Base-by-base conservation (phyloP, 1,284 basidiomycete genomes). In the Papiliotrema terrestris region DNA sequence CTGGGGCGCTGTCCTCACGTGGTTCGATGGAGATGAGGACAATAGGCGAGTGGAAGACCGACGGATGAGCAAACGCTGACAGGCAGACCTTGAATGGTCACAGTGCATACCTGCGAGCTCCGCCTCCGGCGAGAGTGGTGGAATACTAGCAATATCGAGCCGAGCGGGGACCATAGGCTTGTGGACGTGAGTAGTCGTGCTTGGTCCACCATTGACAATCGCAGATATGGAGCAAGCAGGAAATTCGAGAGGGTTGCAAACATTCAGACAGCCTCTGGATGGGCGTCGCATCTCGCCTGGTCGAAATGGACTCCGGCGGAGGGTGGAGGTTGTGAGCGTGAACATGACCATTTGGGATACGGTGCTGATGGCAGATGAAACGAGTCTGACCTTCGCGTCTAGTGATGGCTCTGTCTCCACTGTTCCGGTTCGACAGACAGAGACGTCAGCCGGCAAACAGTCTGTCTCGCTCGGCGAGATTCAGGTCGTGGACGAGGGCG, bases 131-230 rank as follows among this genome's bases (percentile, higher is more conserved):
- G 25, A 62, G 1, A 65, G 67, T 47, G 67, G 68, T 2, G 69
- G 69, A 51, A 37, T 75, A 26, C 49, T 75, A n/a, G 71, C 70
- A 11, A 44, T 74, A 8, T 60, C 58, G 3, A 65, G 65, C 53
- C 50, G 71, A 32, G 63, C 61, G 2, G 71, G 70, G 17, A 57
- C 56, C 6, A 41, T 75, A 17, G 55, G 56, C 5, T 52, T 74
- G 2, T 73, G 71, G 71, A 53, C 47, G 65, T 72, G 23, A 37
- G 46, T 38, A 13, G 11, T 11, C 29, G 8, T 11, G 22, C 15
- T 15, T 29, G 3, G 11, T 14, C 11, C 17, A 5, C n/a, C n/a
- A n/a, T n/a, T n/a, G n/a, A n/a, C n/a, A n/a, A n/a, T n/a, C n/a
- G n/a, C n/a, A 67, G 63, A 25, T 61, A 63, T 45, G 56, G 59